These are phyloP conservation scores for Lithocarpus polystachyus DNA, from an alignment of 306 rosid species.

Conservation along the genomic window DNA sequence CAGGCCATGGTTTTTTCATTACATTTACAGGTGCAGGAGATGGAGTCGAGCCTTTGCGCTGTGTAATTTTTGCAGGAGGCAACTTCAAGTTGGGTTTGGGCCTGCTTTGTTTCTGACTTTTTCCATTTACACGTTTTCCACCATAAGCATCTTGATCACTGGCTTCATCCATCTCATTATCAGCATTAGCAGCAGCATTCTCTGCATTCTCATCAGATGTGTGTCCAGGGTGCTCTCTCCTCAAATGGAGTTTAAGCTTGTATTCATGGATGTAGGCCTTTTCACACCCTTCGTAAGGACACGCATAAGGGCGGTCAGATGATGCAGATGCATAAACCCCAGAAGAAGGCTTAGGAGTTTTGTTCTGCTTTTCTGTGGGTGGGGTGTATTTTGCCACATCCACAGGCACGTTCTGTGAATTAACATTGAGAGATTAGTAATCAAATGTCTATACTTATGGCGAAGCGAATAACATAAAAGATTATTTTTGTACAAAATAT, in stretches of 20 bases:
- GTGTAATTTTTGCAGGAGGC: constrained; percentile 60
- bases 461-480: neutral
- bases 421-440: constrained; percentile 12
- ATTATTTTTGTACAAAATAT: neutral
- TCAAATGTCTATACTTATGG: neutral
- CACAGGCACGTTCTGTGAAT: constrained; percentile 51
- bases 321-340: constrained; percentile 72
- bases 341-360: constrained; percentile 57
- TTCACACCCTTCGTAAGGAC: constrained; percentile 92
- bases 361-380: constrained; percentile 64
- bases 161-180: constrained; percentile 83
- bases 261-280: constrained; percentile 92
- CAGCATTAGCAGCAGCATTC: constrained; percentile 54
- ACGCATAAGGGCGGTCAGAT: constrained; percentile 87
- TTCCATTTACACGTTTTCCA: constrained; percentile 57
- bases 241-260: constrained; percentile 89
- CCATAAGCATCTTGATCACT: constrained; percentile 83
- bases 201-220: constrained; percentile 63
- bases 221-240: constrained; percentile 92
- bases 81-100: constrained; percentile 65
- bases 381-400: constrained; percentile 70
- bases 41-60: constrained; percentile 60
- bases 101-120: constrained; percentile 67
- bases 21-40: constrained; percentile 43
- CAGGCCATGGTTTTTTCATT: constrained; percentile 71